A percentile compares a stretch with the other conserved stretches of the same genome.
These are phyloP conservation scores for Russula sp. DNA, from an alignment of 768 basidiomycete genomes.

Conservation along the genomic window DNA sequence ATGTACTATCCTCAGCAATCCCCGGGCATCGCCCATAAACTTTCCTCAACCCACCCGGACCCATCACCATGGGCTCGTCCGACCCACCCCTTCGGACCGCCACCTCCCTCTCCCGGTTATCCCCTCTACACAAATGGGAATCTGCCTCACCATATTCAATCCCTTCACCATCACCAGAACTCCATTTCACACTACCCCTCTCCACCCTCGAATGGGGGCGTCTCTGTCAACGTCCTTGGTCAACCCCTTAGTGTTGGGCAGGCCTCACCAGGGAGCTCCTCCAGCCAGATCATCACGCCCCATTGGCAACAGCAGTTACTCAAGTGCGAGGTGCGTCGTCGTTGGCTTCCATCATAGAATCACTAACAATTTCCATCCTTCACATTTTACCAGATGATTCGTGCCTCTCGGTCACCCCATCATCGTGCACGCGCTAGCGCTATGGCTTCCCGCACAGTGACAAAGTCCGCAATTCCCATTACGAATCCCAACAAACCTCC, in stretches of 20 bases:
- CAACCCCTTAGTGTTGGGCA: slow-evolving; percentile 23
- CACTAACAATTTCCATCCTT: background rate
- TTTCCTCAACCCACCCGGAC: slow-evolving; percentile 62
- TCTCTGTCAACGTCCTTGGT: slow-evolving; percentile 23
- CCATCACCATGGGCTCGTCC: slow-evolving; percentile 65
- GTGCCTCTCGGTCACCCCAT: slow-evolving; percentile 82
- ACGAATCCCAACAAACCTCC: slow-evolving; percentile 77
- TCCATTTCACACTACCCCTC: slow-evolving; percentile 75
- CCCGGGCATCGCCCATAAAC: slow-evolving; percentile 72
- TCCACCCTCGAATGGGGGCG: slow-evolving; percentile 47
- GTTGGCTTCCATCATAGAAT: slow-evolving; percentile 25
- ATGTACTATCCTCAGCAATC: slow-evolving; percentile 88
- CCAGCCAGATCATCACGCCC: slow-evolving; percentile 61
- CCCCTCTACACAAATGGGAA: slow-evolving; percentile 69
- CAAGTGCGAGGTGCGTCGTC: slow-evolving; percentile 76
- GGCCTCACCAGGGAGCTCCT: slow-evolving; percentile 27
- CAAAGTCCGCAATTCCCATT: slow-evolving; percentile 87
- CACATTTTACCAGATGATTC: slow-evolving; percentile 53
- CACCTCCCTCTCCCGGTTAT: slow-evolving; percentile 70
- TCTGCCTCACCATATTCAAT: slow-evolving; percentile 38
- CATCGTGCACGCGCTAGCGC: slow-evolving; percentile 95
- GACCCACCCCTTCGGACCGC: slow-evolving; percentile 47
- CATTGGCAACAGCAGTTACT: slow-evolving; percentile 94
- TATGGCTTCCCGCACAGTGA: slow-evolving; percentile 80
- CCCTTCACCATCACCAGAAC: slow-evolving; percentile 73